Conservation (phyloP, 2,329 filamentous ascomycete genomes). For the Ceratocystis diversiconidia region DNA sequence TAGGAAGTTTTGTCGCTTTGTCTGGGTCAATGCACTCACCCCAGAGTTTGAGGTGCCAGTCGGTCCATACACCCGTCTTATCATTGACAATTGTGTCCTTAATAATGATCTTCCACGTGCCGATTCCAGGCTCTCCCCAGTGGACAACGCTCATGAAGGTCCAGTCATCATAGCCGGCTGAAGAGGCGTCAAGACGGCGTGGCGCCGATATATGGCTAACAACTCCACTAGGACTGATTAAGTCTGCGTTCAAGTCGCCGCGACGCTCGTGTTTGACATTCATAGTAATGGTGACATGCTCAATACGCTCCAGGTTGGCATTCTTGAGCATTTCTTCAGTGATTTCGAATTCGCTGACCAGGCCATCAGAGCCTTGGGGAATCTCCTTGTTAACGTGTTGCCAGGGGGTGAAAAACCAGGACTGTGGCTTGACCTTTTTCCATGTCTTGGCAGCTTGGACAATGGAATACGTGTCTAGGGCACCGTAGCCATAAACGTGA, state of each 20-base stretch:
- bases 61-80: slow-evolving; percentile 61
- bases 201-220: slow-evolving; percentile 70
- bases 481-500: slow-evolving; percentile 91
- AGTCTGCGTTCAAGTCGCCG: slow-evolving; percentile 83
- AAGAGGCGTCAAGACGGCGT: slow-evolving; percentile 52
- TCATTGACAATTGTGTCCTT: slow-evolving; percentile 73
- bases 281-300: slow-evolving; percentile 97
- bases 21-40: slow-evolving; percentile 68
- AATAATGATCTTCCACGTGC: slow-evolving; percentile 81
- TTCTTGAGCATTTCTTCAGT: slow-evolving; percentile 65
- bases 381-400: slow-evolving; percentile 75
- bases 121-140: slow-evolving; percentile 81
- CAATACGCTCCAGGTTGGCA: slow-evolving; percentile 72
- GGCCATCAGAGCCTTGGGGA: slow-evolving; percentile 68
- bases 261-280: slow-evolving; percentile 78
- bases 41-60: slow-evolving; percentile 93
- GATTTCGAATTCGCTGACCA: slow-evolving; percentile 69
- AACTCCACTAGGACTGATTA: slow-evolving; percentile 69
- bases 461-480: slow-evolving; percentile 74
- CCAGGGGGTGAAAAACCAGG: slow-evolving; percentile 91
- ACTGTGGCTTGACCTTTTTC: slow-evolving; percentile 82
- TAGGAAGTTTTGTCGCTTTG: slow-evolving; percentile 59
- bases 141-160: slow-evolving; percentile 98
- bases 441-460: slow-evolving; percentile 77
- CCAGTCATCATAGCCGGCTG: slow-evolving; percentile 76